Conservation (phyloP, 2,329 filamentous ascomycete genomes). For the Rugonectria rugulosa region DNA sequence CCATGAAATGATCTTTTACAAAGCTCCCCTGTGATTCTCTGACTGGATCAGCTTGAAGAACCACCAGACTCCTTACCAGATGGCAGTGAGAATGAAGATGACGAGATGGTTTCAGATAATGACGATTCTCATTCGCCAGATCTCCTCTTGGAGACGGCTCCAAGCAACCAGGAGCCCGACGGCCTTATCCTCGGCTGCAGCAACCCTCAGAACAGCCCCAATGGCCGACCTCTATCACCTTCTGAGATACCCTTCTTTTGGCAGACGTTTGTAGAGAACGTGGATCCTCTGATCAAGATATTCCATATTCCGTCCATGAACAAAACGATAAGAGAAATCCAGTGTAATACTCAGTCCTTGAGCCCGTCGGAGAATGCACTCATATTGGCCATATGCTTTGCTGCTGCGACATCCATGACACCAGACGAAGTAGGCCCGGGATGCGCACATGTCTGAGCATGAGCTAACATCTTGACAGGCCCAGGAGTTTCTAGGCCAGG, state of each 20-base stretch:
- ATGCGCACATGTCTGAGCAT: too few species aligned
- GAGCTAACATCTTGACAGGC: too few species aligned
- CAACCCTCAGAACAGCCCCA: not conserved
- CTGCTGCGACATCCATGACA: constrained; percentile 21
- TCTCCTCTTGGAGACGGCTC: too few species aligned
- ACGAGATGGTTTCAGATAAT: too few species aligned
- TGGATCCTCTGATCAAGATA: constrained; percentile 23
- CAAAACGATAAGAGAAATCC: constrained; percentile 17
- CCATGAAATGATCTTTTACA: too few species aligned
- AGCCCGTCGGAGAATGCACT: constrained; percentile 18
- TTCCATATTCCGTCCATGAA: constrained; percentile 19
- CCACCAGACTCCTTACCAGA: too few species aligned
- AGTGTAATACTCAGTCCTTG: constrained; percentile 8
- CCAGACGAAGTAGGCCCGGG: constrained; percentile 17
- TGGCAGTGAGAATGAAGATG: too few species aligned
- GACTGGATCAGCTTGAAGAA: too few species aligned
- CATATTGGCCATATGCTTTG: constrained; percentile 24
- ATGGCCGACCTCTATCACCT: constrained; percentile 13
- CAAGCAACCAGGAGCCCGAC: too few species aligned
- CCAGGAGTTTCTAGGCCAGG: constrained; percentile 11
- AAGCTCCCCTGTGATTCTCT: too few species aligned
- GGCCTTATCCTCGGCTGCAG: constrained; percentile 6
- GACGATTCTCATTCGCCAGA: too few species aligned
- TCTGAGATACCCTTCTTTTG: constrained; percentile 25
- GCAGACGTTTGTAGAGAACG: constrained; percentile 25